Conservation (phyloP, 2,329 filamentous ascomycete species). For the Phaeosphaeriaceae sp. region DNA sequence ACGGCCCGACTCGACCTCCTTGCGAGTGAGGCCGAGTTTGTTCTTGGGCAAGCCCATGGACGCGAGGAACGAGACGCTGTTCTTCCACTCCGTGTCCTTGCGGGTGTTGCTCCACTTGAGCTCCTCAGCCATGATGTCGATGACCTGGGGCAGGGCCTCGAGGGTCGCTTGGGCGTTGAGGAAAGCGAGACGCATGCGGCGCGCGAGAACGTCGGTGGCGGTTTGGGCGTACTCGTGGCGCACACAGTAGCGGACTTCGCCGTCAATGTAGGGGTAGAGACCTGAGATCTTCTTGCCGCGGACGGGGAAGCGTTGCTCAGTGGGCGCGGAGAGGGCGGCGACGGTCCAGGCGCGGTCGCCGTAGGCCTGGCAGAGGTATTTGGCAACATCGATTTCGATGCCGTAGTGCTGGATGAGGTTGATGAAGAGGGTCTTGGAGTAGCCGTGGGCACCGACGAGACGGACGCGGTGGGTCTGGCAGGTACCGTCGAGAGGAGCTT, state of each 20-base stretch:
- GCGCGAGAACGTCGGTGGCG: slow-evolving; percentile 84
- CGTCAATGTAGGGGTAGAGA: slow-evolving; percentile 90
- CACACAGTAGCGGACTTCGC: slow-evolving; percentile 88
- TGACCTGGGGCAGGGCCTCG: slow-evolving; percentile 82
- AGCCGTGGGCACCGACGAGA: slow-evolving; percentile 84
- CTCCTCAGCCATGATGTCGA: slow-evolving; percentile 89
- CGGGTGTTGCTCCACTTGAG: slow-evolving; percentile 77
- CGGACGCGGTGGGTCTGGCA: slow-evolving; percentile 87
- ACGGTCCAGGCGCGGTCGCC: slow-evolving; percentile 94
- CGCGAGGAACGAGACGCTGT: slow-evolving; percentile 66
- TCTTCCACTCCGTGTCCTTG: slow-evolving; percentile 82
- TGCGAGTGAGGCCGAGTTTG: slow-evolving; percentile 63
- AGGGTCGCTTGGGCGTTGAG: slow-evolving; percentile 90
- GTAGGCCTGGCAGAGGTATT: slow-evolving; percentile 86
- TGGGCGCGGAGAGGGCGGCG: slow-evolving; percentile 78
- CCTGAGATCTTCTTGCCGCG: slow-evolving; percentile 80
- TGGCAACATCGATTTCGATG: slow-evolving; percentile 88
- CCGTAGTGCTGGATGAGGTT: slow-evolving; percentile 94
- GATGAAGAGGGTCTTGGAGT: slow-evolving; percentile 91
- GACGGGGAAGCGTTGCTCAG: slow-evolving; percentile 80
- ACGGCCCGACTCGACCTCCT: slow-evolving; percentile 65
- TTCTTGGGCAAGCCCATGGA: slow-evolving; percentile 69
- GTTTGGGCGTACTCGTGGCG: slow-evolving; percentile 91
- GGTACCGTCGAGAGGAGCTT: slow-evolving; percentile 72
- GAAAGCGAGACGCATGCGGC: slow-evolving; percentile 86